Base-by-base conservation (phyloP, 805 yeast species). In the Ogataea minuta region DNA sequence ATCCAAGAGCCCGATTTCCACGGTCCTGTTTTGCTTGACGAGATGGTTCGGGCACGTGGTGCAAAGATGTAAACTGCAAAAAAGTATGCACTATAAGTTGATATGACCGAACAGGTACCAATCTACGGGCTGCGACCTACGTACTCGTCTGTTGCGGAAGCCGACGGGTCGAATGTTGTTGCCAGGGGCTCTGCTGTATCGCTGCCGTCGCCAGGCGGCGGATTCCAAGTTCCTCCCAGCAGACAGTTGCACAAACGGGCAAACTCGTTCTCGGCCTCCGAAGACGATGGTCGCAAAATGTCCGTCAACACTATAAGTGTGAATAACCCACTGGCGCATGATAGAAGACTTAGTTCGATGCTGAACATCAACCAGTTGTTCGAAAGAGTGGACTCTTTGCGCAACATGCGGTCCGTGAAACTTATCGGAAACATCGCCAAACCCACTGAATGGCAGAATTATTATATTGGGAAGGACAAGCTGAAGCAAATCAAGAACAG, bases 21-120 rank as follows among this genome's bases (percentile, higher is more conserved):
- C 26, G 93, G 91, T 0, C 76, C 81, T 3, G 77, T 84, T 2
- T 48, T 70, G 1, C 59, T 83, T 39, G 84, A 79, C 23, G 79
- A 76, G 25, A 65, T 76, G 63, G 23, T 49, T 9, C 32, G 27
- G 14, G 21, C 26, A 15, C 29, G 29, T n/a, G 43, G 43, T 33
- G 38, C 43, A 39, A 17, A 34, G 34, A 23, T 33, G 43, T 29
- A 33, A 28, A 10, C 12, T n/a, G 10, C 8, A 12, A 15, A 27
- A 4, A 9, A 17, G 16, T 12, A n/a, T 15, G 17, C 14, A 15
- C 13, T 28, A 4, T 9, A 9, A 12, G 15, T 11, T 10, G n/a
- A 14, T 25, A 26, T 27, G 35, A 19, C 29, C 10, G 33, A 32
- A 17, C 17, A 16, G 20, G 20, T 11, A 6, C 37, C 37, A 8